Conservation (phyloP, 345 rosid species). For the Citrus unshiu region DNA sequence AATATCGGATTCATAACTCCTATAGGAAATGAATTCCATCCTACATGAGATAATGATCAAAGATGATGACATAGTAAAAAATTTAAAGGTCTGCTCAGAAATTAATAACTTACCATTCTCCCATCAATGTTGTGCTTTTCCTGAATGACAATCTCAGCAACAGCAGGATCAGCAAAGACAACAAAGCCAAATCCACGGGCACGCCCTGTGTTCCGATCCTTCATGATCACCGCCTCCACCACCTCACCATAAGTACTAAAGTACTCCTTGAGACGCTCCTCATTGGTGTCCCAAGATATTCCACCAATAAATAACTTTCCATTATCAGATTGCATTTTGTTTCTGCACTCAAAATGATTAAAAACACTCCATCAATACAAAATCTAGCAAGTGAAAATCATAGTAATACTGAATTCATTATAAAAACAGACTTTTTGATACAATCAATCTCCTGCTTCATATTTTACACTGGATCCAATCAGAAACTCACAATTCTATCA, state of each 20-base stretch:
- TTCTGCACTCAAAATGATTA: constrained; percentile 32
- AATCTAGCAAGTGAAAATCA: constrained; percentile 17
- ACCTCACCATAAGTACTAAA: constrained; percentile 87
- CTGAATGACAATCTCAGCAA: constrained; percentile 82
- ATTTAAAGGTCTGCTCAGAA: not conserved
- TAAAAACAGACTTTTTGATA: not conserved
- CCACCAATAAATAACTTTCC: constrained; percentile 98
- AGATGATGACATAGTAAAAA: not conserved
- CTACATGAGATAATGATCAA: constrained; percentile 2
- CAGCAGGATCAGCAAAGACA: constrained; percentile 85
- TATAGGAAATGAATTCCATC: constrained; percentile 12
- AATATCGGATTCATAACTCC: constrained; percentile 25
- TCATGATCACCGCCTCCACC: constrained; percentile 95
- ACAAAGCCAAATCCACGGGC: constrained; percentile 99
- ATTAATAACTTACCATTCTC: constrained; percentile 60
- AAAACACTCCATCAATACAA: constrained; percentile 14
- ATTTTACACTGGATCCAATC: constrained; percentile 33
- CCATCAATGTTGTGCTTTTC: constrained; percentile 94
- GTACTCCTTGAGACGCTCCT: constrained; percentile 89
- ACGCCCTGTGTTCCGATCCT: constrained; percentile 95
- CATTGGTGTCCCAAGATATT: constrained; percentile 98
- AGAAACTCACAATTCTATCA: constrained; percentile 7
- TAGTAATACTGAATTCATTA: not conserved
- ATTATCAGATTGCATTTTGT: constrained; percentile 83
- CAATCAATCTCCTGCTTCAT: constrained; percentile 1